These are phyloP conservation scores for Myxozyma geophila DNA, from an alignment of 805 yeast genomes.

Conservation along the genomic window DNA sequence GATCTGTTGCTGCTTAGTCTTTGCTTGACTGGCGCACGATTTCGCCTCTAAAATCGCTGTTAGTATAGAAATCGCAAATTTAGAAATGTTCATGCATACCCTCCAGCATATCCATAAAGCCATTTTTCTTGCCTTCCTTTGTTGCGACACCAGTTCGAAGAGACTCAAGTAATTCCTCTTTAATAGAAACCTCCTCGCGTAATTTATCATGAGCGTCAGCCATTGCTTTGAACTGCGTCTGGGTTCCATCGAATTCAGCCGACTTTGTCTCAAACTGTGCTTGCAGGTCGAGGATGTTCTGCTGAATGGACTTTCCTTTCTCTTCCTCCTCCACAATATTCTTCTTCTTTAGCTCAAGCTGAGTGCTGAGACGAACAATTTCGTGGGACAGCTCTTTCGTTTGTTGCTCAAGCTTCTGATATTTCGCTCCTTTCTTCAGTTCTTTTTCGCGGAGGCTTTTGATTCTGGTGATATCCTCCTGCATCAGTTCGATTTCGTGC, in stretches of 20 bases:
- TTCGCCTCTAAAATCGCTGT: conserved; percentile 55
- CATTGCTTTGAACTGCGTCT: conserved; percentile 52
- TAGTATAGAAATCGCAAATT: not conserved
- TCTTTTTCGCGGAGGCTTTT: conserved; percentile 61
- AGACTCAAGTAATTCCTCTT: conserved; percentile 80
- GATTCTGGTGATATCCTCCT: conserved; percentile 62
- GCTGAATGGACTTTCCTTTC: conserved; percentile 46
- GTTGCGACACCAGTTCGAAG: conserved; percentile 89
- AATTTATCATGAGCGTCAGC: conserved; percentile 52
- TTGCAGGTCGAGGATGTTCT: conserved; percentile 43
- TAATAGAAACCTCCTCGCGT: conserved; percentile 56
- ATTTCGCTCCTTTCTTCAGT: conserved; percentile 60
- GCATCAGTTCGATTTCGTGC: conserved; percentile 60
- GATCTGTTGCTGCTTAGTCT: conserved; percentile 62
- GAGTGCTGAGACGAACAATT: conserved; percentile 68
- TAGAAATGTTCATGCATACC: not conserved
- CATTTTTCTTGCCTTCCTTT: conserved; percentile 74
- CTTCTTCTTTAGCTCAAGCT: conserved; percentile 62
- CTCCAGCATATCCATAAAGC: conserved; percentile 69
- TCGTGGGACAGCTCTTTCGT: conserved; percentile 65
- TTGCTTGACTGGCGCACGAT: conserved; percentile 56
- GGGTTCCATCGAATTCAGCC: conserved; percentile 49
- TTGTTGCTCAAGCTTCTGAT: conserved; percentile 61
- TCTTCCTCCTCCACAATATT: conserved; percentile 59
- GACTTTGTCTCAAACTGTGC: conserved; percentile 43